Percentiles rank a stretch among this genome's conserved stretches.
phyloP scores from a whole-genome alignment of 495 filamentous ascomycete species.

The Penicillium canescens region DNA sequence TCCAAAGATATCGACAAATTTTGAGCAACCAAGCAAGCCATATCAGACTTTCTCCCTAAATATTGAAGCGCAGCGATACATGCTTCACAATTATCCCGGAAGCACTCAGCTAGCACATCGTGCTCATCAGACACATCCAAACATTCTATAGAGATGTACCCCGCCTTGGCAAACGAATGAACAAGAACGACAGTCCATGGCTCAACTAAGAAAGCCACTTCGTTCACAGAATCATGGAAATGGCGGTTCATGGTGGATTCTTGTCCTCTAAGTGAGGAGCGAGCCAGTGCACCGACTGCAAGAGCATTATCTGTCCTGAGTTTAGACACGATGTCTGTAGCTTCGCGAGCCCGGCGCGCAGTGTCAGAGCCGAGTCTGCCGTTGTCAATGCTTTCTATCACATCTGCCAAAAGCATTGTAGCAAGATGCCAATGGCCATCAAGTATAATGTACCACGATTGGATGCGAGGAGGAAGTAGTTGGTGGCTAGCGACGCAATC shows the following conservation, averaged over 20 bases:
- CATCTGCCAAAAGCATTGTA: slow-evolving; percentile 45
- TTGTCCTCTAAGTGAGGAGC: slow-evolving; percentile 26
- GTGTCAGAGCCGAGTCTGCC: slow-evolving; percentile 19
- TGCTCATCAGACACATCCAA: slow-evolving; percentile 2
- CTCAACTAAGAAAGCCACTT: slow-evolving; percentile 44
- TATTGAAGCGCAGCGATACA: slow-evolving; percentile 43
- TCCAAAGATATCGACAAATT: slow-evolving; percentile 14
- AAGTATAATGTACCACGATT: slow-evolving; percentile 50
- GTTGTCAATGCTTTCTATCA: slow-evolving; percentile 41
- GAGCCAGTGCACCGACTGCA: slow-evolving; percentile 38
- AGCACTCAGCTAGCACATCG: slow-evolving; percentile 7
- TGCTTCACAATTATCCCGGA: slow-evolving; percentile 23
- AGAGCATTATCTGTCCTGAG: slow-evolving; percentile 34
- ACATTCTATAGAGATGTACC: slow-evolving; percentile 26
- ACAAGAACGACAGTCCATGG: slow-evolving; percentile 49
- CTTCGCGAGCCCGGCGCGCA: slow-evolving; percentile 25
- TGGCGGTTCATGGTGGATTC: slow-evolving; percentile 3
- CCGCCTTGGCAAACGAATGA: slow-evolving; percentile 42
- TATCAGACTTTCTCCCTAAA: slow-evolving; percentile 47
- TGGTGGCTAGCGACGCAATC: slow-evolving; percentile 44
- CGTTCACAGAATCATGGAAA: slow-evolving; percentile 27
- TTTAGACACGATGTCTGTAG: slow-evolving; percentile 21
- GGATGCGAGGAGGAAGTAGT: slow-evolving; percentile 39
- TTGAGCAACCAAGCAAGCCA: slow-evolving; percentile 30
- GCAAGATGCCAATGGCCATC: slow-evolving; percentile 50